phyloP scores from a whole-genome alignment of 495 filamentous ascomycete genomes.

The Aspergillus saccharolyticus region DNA sequence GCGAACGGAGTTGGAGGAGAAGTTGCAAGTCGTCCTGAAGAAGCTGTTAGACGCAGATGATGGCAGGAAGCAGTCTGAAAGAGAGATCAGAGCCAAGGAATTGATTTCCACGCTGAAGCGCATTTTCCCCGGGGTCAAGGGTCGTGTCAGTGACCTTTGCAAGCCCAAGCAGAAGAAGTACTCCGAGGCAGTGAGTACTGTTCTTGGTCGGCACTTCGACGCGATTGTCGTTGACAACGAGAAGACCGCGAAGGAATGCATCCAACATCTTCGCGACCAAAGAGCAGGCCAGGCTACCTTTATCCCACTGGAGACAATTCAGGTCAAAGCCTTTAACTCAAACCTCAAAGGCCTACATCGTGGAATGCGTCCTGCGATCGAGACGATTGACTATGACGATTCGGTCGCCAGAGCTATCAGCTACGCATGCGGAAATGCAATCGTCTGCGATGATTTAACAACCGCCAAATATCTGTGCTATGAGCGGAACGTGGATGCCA shows the following conservation, averaged over 20 bases:
- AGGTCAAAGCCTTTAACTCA: slow-evolving; percentile 81
- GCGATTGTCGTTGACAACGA: slow-evolving; percentile 95
- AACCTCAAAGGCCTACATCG: slow-evolving; percentile 84
- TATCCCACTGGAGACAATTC: slow-evolving; percentile 94
- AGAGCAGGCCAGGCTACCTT: slow-evolving; percentile 81
- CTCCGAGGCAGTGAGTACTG: slow-evolving; percentile 84
- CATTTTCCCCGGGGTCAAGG: slow-evolving; percentile 86
- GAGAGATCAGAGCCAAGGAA: slow-evolving; percentile 69
- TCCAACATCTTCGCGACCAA: slow-evolving; percentile 89
- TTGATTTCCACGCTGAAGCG: slow-evolving; percentile 80
- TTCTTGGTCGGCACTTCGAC: slow-evolving; percentile 89
- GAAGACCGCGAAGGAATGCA: slow-evolving; percentile 88
- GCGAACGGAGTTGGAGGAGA: slow-evolving; percentile 85
- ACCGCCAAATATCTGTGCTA: slow-evolving; percentile 89
- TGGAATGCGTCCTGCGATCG: slow-evolving; percentile 84
- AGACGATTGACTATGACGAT: slow-evolving; percentile 91
- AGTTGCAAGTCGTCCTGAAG: slow-evolving; percentile 70
- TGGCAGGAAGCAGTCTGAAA: slow-evolving; percentile 76
- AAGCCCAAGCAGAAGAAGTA: slow-evolving; percentile 95
- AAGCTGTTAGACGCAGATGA: slow-evolving; percentile 79
- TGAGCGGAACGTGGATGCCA: slow-evolving; percentile 77
- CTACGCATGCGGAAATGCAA: slow-evolving; percentile 91
- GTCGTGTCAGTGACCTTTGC: slow-evolving; percentile 86
- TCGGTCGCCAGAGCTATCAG: slow-evolving; percentile 85
- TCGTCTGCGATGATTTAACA: slow-evolving; percentile 83